Base-by-base conservation (phyloP, 768 basidiomycete genomes). In the Calocybe indica region DNA sequence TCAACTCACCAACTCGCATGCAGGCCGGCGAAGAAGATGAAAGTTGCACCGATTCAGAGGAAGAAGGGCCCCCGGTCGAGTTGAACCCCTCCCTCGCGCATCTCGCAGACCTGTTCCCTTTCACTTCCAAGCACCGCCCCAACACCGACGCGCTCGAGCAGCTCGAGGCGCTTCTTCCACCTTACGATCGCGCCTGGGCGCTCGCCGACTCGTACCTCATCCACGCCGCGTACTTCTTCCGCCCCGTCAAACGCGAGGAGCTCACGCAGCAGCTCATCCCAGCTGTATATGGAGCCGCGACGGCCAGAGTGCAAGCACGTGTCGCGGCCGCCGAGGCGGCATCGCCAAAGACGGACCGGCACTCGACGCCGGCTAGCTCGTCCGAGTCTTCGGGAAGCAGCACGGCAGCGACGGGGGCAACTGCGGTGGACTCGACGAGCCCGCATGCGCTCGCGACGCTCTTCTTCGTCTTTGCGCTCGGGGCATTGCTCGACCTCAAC, bases 381-480 rank as follows among this genome's bases (percentile, higher is more conserved):
- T 22, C 22, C 22, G 22, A 22, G 22, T 22, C 22, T 22, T 22
- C 22, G 22, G 22, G 22, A 11, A 37, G 43, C 31, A 5, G 22
- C 29, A 9, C 12, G 13, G 7, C 37, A 28, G 4, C 33, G 28
- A 13, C 14, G 11, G 15, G 45, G 15, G 10, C 11, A 15, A n/a
- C 41, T 6, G 28, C 34, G 10, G 29, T n/a, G n/a, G 10, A 49
- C 33, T 38, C 40, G n/a, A 51, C 49, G 32, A 47, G 58, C 28
- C 66, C 76, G 1, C 85, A 82, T 58, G 68, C 70, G 7, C 69
- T 84, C 22, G 75, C 80, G 0, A 70, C 73, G 32, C 49, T 79
- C 28, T 84, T 70, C 61, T 80, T 83, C 60, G 54, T 82, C 14
- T 73, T 85, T 38, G 79, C 82, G 1, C 70, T 84, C 7, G 82